Evolutionary conservation across 83 land plant species (phyloP), one percentile per base, ranked within the genome.

Genomic region (Larix sibirica): DNA sequence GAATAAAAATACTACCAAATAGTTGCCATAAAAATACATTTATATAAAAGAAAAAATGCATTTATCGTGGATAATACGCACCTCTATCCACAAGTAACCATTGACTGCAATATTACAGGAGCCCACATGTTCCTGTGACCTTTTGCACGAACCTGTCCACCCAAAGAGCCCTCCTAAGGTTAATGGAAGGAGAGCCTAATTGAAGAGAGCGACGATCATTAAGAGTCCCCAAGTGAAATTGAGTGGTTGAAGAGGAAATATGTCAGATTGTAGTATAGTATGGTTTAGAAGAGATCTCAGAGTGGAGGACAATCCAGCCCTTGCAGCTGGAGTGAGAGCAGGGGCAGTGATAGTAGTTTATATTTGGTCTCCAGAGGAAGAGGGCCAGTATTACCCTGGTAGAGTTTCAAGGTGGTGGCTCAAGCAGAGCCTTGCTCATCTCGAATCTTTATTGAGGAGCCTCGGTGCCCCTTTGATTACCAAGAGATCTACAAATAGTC

Each of bases 361-460:
- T 83, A 87, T 96, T 23, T 96, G 98, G 98, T 93, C 91, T 36
- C 98, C 98, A 71, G 94, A 92, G 58, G 98, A 96, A 65, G 98
- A 96, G 80, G 96, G 95, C 2, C 91, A 85, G 23, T 96, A 82
- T 42, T 86, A 91, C 23, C 97, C 98, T 23, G 98, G 98, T 0
- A 90, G 98, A 79, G 95, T 96, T 6, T 96, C 98, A 10, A 87
- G 98, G 77, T 96, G 98, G 98, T 96, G 98, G 98, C 91, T 94
- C 12, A 92, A 93, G 79, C 89, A 96, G 80, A 94, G 97, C 81
- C 83, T 96, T 77, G 79, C 80, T 47, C 90, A 94, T 81, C 89
- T 96, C 33, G 95, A 90, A 44, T 71, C 84, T 6, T 90, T 95
- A 68, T 65, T 96, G 38, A 91, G 87, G 76, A 88, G 87, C 38